Evolutionary conservation across 2,329 filamentous ascomycete genomes (phyloP).

Genomic region (Penicillium verrucosum): DNA sequence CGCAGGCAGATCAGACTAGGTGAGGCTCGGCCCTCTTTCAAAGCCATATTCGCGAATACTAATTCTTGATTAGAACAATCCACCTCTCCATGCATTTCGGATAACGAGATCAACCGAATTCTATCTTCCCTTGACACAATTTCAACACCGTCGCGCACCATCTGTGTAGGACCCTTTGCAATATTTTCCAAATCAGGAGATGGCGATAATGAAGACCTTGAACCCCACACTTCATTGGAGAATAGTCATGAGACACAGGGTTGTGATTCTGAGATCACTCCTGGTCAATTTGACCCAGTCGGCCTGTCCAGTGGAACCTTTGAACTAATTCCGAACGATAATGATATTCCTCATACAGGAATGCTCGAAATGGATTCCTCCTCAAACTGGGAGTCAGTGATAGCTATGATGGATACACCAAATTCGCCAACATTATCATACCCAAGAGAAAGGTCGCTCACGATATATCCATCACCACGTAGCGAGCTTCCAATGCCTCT

Average conservation of each 20-base stretch:
- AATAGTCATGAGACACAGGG: background rate
- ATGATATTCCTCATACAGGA: background rate
- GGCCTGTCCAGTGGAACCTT: background rate
- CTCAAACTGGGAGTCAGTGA: background rate
- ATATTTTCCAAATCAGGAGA: background rate
- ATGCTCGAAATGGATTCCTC: background rate
- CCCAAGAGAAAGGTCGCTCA: background rate
- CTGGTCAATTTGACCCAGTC: background rate
- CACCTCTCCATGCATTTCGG: background rate
- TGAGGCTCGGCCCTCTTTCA: background rate
- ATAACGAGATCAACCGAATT: slow-evolving; percentile 2
- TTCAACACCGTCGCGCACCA: background rate
- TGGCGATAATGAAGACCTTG: background rate
- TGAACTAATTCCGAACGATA: background rate
- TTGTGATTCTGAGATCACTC: background rate
- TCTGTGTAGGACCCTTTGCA: slow-evolving; percentile 7
- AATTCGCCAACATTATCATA: background rate
- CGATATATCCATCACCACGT: background rate
- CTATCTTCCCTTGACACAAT: slow-evolving; percentile 3
- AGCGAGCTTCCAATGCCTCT: background rate
- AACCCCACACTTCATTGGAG: background rate
- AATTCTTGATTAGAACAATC: background rate
- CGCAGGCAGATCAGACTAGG: slow-evolving; percentile 6
- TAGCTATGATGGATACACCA: background rate
- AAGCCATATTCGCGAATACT: background rate